Base-by-base conservation (phyloP, 2,329 filamentous ascomycete genomes). In the Furcasterigmium furcatum region DNA sequence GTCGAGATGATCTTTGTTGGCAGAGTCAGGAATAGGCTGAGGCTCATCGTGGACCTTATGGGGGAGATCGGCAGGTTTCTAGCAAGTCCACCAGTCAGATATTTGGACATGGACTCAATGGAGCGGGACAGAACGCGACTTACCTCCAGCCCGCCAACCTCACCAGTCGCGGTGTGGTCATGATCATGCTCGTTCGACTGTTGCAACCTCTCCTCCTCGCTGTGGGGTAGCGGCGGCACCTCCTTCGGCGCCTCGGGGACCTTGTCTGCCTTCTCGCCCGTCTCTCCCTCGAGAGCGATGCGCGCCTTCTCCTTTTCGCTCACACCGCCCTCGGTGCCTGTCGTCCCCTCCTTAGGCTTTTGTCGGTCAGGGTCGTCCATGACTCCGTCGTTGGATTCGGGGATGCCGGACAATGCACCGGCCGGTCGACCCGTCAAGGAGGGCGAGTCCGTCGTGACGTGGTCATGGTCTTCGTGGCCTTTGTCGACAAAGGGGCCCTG, bases 281-380 rank as follows among this genome's bases (percentile, higher is more conserved):
- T 84, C 60, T 79, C 75, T 48, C 76, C 78, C 63, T 89, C 85
- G 54, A 85, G 76, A 30, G 78, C 76, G 59, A 87, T 85, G 49
- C 81, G 79, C 41, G 83, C 84, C 70, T 90, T 94, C 55, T 84
- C 83, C 67, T 95, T 96, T 62, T 91, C 87, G 21, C 86, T 90
- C 35, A 97, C 88, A 43, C 92, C 91, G 12, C 91, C 91, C 60
- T 91, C 88, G 2, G 88, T 95, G 32, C 92, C 92, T 4, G 87
- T 88, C 3, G 89, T 95, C 39, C 91, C 92, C 62, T 91, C 79
- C 61, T 91, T 91, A 5, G 91, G 89, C 34, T 80, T 77, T 30
- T 78, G 70, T 53, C 90, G 77, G 61, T 87, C 79, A 52, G 86
- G 88, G 64, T 96, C 91, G 60, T 95, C 88, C 92, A 96, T 96